Evolutionary conservation across 2,329 filamentous ascomycete genomes (phyloP).

Genomic region (Cytospora piceicola): DNA sequence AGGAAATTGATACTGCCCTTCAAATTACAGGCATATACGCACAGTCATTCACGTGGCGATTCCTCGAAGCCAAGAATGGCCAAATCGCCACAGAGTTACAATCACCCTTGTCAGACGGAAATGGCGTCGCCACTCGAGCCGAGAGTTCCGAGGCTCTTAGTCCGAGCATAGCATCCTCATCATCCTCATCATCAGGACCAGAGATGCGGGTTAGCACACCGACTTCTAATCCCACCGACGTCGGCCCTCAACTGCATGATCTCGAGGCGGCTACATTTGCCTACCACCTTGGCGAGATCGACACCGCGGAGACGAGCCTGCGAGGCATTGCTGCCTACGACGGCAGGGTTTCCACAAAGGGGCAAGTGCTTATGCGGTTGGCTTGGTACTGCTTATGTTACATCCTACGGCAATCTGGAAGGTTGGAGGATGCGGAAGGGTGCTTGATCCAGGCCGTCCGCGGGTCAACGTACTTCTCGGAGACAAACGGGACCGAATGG

Average conservation of each 20-base stretch:
- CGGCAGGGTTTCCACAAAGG: conserved; percentile 7
- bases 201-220: conserved; percentile 13
- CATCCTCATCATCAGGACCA: conserved; percentile 2
- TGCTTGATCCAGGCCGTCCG: conserved; percentile 22
- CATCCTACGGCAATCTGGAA: conserved; percentile 15
- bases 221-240: neutral
- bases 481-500: conserved; percentile 18
- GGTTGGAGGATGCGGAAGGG: conserved; percentile 9
- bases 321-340: conserved; percentile 13
- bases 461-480: conserved; percentile 22
- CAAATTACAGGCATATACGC: neutral
- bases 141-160: conserved; percentile 8
- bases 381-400: conserved; percentile 27
- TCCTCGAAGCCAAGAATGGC: conserved; percentile 4
- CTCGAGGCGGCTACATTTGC: conserved; percentile 13
- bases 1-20: neutral
- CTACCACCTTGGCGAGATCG: conserved; percentile 15
- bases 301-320: conserved; percentile 5
- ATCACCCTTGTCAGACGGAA: neutral
- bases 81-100: neutral
- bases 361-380: conserved; percentile 24
- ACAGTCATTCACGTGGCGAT: conserved; percentile 9
- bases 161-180: conserved; percentile 6
- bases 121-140: neutral
- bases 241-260: neutral